Evolutionary conservation across 2,329 filamentous ascomycete genomes (phyloP), one percentile per base, ranked within the genome.

Genomic region (Pseudogymnoascus sp.): DNA sequence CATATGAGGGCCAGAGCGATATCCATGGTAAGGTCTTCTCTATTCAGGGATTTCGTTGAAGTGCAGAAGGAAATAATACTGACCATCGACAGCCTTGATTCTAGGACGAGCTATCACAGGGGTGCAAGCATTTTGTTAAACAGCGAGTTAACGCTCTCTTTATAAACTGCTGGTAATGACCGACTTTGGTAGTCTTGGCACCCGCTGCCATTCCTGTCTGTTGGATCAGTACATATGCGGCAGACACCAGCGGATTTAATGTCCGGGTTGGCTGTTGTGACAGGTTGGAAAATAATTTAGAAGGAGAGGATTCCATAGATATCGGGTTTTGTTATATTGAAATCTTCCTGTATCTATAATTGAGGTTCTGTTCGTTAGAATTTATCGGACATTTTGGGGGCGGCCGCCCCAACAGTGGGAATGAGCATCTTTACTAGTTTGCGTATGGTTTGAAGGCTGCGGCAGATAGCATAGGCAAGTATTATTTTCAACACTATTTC

Each of bases 1-100:
- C 93, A 2, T 99, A 99, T 70, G 94, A 99, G 78, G 94, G 94
- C 15, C 94, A 97, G 77, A 97, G 92, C 72, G 94, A 97, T 76
- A 97, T 97, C 73, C 93, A 97, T 75, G 76, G 38, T 41, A 41
- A 21, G 38, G 10, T 7, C 38, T 41, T 41, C 38, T 41, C 15
- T 2, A 17, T 5, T 4, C n/a, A 21, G 8, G 21, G 21, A 21
- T 21, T 21, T 9, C 39, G 13, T 42, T n/a, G 3, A 21, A 15
- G 39, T 25, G 2, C 10, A 7, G 17, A 42, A 84, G 86, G 86
- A 80, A 25, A 35, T 64, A 58, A 63, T 68, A 65, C 74, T 75
- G 66, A 73, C 64, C 61, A 58, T 63, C 67, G 65, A 10, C 68
- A 90, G 88, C 83, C 69, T 79, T 89, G 71, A 88, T 89, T 69